These are phyloP conservation scores for Diaporthe sp. DNA, from an alignment of 2,329 filamentous ascomycete species.

Conservation along the genomic window DNA sequence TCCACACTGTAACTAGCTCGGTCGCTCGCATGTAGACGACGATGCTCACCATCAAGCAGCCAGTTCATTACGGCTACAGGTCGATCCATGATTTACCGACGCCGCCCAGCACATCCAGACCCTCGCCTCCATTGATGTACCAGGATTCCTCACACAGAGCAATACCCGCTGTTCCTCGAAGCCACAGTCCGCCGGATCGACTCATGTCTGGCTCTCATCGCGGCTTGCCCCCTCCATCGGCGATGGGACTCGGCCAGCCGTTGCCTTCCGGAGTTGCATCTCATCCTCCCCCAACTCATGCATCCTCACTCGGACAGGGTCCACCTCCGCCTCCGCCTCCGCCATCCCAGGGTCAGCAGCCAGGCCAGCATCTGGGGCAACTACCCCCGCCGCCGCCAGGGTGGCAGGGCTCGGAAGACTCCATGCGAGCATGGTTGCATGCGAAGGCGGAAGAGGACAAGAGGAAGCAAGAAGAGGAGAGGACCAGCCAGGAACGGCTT, in stretches of 20 bases:
- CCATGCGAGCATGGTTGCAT: constrained; percentile 78
- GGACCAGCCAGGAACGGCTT: constrained; percentile 72
- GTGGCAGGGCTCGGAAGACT: constrained; percentile 77
- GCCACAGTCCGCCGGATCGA: constrained; percentile 63
- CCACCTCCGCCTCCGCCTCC: constrained; percentile 44
- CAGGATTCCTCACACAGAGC: constrained; percentile 62
- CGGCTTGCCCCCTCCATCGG: constrained; percentile 77
- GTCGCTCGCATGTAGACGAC: constrained; percentile 53
- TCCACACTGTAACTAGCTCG: constrained; percentile 35
- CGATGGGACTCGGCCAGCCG: constrained; percentile 71
- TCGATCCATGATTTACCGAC: constrained; percentile 74
- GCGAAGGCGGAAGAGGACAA: constrained; percentile 82
- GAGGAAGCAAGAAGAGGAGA: constrained; percentile 81
- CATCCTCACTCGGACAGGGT: constrained; percentile 46
- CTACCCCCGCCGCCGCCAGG: constrained; percentile 76
- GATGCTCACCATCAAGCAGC: constrained; percentile 75
- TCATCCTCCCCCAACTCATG: constrained; percentile 50
- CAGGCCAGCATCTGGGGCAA: constrained; percentile 55
- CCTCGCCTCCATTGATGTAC: constrained; percentile 66
- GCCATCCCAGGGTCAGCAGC: constrained; percentile 46
- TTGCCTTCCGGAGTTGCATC: constrained; percentile 51
- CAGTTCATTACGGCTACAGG: constrained; percentile 70
- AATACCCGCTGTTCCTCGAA: constrained; percentile 55
- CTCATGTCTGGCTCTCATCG: constrained; percentile 79
- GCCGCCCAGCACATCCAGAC: constrained; percentile 67